Evolutionary conservation across 1,284 basidiomycete genomes (phyloP).

Genomic region (Ustilago tritici): DNA sequence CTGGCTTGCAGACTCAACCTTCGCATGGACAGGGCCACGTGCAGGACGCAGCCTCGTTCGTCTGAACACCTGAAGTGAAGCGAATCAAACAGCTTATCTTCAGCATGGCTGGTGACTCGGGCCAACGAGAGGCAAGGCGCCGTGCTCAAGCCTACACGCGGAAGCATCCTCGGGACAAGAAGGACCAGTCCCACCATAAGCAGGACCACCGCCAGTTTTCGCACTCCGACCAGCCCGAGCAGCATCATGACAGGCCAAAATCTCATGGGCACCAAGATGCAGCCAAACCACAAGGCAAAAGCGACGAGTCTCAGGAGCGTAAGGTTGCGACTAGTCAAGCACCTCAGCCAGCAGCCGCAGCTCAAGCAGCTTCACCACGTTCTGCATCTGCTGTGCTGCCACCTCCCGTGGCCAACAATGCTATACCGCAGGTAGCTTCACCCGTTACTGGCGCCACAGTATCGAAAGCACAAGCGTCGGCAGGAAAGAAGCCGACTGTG

Average conservation of each 20-base stretch:
- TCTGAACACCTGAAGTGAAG: background rate
- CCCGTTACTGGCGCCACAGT: background rate
- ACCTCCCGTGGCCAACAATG: background rate
- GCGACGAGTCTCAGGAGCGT: background rate
- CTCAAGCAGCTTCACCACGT: background rate
- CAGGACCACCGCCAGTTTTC: conserved; percentile 1
- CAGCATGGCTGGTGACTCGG: background rate
- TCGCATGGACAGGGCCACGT: no score
- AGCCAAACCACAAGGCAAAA: background rate
- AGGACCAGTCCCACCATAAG: background rate
- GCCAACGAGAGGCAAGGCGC: background rate
- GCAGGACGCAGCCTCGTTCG: background rate
- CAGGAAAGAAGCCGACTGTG: conserved; percentile 1
- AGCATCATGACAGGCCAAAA: background rate
- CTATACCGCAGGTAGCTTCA: background rate
- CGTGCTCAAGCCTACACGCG: background rate
- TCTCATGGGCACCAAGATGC: background rate
- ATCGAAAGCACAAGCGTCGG: background rate
- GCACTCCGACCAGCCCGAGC: background rate
- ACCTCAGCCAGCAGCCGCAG: background rate
- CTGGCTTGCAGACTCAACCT: no score
- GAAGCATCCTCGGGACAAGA: conserved; percentile 8
- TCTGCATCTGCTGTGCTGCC: background rate
- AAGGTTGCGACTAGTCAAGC: background rate
- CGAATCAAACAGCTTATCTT: background rate